A percentile compares a stretch with the other conserved stretches of the same genome.
Evolutionary conservation across 116 monocot genomes (phyloP).

Genomic region (Phalaenopsis hybrid): DNA sequence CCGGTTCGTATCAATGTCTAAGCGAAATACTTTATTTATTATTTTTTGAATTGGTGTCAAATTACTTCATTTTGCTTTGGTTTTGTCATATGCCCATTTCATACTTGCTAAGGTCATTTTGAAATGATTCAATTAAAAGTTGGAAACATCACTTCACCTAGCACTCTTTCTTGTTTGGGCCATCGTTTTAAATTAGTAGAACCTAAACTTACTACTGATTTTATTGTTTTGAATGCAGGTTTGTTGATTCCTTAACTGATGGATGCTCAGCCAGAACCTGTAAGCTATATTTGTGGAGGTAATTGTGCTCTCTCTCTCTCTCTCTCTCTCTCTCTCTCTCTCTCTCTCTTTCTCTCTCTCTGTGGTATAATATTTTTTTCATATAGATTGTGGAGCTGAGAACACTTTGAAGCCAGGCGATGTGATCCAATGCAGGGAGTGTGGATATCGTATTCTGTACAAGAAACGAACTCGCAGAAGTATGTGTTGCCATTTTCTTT

Average conservation of each 20-base stretch:
- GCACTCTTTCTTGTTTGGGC: not conserved
- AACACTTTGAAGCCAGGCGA: conserved; percentile 80
- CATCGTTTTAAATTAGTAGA: not conserved
- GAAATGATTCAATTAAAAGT: too few relatives aligned
- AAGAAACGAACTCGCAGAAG: conserved; percentile 92
- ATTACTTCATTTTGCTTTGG: too few relatives aligned
- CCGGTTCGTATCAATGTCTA: too few relatives aligned
- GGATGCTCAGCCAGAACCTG: conserved; percentile 80
- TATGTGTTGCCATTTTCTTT: conserved; percentile 18
- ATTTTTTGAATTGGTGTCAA: too few relatives aligned
- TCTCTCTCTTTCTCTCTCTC: not conserved
- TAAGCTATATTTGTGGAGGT: conserved; percentile 78
- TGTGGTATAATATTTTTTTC: not conserved
- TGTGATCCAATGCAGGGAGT: conserved; percentile 81
- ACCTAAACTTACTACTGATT: not conserved
- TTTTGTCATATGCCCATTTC: too few relatives aligned
- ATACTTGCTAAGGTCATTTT: too few relatives aligned
- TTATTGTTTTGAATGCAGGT: conserved; percentile 1
- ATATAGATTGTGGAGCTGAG: conserved; percentile 67
- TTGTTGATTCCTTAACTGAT: conserved; percentile 18
- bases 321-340: not conserved
- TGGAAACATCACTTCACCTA: too few relatives aligned
- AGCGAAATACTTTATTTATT: too few relatives aligned
- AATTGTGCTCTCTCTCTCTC: not conserved
- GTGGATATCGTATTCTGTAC: conserved; percentile 86